phyloP scores from a whole-genome alignment of 331 rosid genomes.

The Rhamnella rubrinervis region DNA sequence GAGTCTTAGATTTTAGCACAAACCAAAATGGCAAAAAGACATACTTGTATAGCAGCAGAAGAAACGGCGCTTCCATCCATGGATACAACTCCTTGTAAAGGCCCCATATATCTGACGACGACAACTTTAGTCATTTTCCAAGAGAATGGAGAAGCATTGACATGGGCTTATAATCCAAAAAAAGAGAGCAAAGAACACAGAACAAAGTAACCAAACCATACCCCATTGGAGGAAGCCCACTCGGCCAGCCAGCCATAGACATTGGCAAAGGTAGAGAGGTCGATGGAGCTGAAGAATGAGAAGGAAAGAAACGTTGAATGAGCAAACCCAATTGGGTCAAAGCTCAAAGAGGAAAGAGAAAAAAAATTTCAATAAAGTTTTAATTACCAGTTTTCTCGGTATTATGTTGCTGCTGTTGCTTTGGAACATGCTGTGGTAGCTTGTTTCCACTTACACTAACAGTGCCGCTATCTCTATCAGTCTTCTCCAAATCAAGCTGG shows the following conservation, averaged over 20 bases:
- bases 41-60: constrained; percentile 73
- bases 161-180: constrained; percentile 7
- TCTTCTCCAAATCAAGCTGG: constrained; percentile 76
- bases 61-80: constrained; percentile 79
- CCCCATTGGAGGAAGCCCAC: constrained; percentile 94
- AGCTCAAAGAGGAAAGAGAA: neutral
- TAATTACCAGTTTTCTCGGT: constrained; percentile 61
- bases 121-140: constrained; percentile 40
- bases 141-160: constrained; percentile 6
- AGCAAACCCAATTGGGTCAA: constrained; percentile 16
- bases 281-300: constrained; percentile 49
- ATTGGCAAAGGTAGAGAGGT: constrained; percentile 66
- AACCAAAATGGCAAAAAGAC: neutral
- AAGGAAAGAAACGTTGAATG: constrained; percentile 6
- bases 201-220: constrained; percentile 33
- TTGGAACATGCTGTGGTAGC: constrained; percentile 45
- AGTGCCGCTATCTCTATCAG: constrained; percentile 46
- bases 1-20: neutral
- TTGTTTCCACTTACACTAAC: constrained; percentile 44
- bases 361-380: neutral
- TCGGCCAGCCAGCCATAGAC: constrained; percentile 82
- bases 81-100: constrained; percentile 89
- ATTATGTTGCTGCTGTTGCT: constrained; percentile 42
- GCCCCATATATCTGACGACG: constrained; percentile 81
- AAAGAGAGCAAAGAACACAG: constrained; percentile 10